Conservation (phyloP, 768 basidiomycete genomes). For the Boletus fagicola region DNA sequence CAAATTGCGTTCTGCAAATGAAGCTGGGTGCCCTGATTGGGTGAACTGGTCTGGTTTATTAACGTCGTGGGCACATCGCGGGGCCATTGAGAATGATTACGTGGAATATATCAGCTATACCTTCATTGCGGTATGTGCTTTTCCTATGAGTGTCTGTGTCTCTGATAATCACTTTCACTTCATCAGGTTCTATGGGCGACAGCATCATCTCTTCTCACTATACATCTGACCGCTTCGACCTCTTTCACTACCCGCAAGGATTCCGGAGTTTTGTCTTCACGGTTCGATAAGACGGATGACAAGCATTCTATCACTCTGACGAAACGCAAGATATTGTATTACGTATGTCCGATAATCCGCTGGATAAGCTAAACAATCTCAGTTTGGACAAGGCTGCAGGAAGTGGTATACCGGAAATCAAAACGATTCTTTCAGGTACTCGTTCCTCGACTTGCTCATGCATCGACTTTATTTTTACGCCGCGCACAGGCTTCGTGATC, state of each 20-base stretch:
- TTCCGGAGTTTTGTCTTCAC: slow-evolving; percentile 61
- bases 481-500: slow-evolving; percentile 78
- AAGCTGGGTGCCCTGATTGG: slow-evolving; percentile 66
- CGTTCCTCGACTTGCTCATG: slow-evolving; percentile 1
- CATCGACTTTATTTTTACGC: slow-evolving; percentile 11
- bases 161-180: background rate
- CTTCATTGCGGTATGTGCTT: slow-evolving; percentile 66
- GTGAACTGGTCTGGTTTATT: slow-evolving; percentile 68
- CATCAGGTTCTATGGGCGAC: slow-evolving; percentile 69
- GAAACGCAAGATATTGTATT: slow-evolving; percentile 76
- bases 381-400: slow-evolving; percentile 71
- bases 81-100: slow-evolving; percentile 32
- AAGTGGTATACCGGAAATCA: slow-evolving; percentile 95
- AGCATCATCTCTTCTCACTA: slow-evolving; percentile 74
- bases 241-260: slow-evolving; percentile 90
- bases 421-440: slow-evolving; percentile 83
- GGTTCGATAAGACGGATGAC: slow-evolving; percentile 37
- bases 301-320: slow-evolving; percentile 27
- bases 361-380: slow-evolving; percentile 7
- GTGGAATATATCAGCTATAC: slow-evolving; percentile 72
- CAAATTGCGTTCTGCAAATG: slow-evolving; percentile 12
- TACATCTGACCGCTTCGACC: slow-evolving; percentile 84
- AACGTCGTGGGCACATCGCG: slow-evolving; percentile 24
- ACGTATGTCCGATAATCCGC: slow-evolving; percentile 51
- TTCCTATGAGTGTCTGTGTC: background rate